phyloP scores from a whole-genome alignment of 2,329 filamentous ascomycete species.

The Phialophora chinensis region DNA sequence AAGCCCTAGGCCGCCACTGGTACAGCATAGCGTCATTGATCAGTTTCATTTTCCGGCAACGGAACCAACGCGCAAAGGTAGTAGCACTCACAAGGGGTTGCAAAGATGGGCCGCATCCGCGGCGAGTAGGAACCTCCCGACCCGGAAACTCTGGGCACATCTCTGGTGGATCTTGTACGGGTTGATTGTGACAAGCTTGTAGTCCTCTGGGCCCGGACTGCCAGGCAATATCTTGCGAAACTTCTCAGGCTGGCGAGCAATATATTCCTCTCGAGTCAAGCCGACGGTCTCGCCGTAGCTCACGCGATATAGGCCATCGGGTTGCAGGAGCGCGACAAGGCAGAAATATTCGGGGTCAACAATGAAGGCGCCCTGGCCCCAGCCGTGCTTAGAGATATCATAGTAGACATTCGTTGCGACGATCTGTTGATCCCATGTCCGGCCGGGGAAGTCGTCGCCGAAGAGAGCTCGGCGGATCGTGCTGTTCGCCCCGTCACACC shows the following conservation, averaged over 20 bases:
- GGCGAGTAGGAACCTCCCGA: conserved; percentile 62
- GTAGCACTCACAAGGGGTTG: conserved; percentile 43
- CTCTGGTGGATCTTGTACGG: conserved; percentile 69
- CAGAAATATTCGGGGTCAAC: conserved; percentile 66
- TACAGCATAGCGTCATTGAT: not conserved
- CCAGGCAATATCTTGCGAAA: conserved; percentile 66
- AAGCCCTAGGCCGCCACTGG: conserved; percentile 65
- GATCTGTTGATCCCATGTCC: conserved; percentile 25
- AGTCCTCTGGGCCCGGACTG: conserved; percentile 63
- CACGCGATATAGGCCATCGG: conserved; percentile 66
- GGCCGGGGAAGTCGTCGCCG: conserved; percentile 25
- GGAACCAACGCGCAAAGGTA: not conserved
- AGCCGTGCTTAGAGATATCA: conserved; percentile 2
- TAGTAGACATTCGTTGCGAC: conserved; percentile 30
- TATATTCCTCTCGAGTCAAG: conserved; percentile 60
- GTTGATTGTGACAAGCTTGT: conserved; percentile 62
- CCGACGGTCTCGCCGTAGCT: conserved; percentile 66
- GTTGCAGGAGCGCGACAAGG: conserved; percentile 66
- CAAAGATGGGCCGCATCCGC: conserved; percentile 64
- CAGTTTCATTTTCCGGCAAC: not conserved
- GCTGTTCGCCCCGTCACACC: conserved; percentile 53
- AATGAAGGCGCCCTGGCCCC: conserved; percentile 52
- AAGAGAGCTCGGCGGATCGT: conserved; percentile 44
- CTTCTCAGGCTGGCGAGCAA: conserved; percentile 59
- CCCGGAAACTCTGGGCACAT: conserved; percentile 63